Evolutionary conservation across 1,139 yeast species (phyloP).

Genomic region (Pichia cactophila): DNA sequence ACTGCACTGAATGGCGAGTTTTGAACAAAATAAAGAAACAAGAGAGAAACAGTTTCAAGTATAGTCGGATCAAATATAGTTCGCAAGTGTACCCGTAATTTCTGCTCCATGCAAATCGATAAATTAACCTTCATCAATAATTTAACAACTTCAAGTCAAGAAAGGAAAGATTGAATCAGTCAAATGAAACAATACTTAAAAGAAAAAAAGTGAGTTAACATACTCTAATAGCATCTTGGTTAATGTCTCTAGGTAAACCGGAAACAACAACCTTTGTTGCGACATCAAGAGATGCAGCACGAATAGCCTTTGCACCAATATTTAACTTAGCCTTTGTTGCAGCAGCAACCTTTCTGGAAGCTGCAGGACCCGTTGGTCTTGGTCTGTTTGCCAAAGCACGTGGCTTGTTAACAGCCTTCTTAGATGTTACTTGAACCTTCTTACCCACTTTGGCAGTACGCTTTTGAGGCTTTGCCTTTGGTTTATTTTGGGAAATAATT

Average conservation of each 20-base stretch:
- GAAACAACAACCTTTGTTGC: slow-evolving; percentile 72
- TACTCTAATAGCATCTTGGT: slow-evolving; percentile 74
- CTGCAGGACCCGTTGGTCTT: slow-evolving; percentile 13
- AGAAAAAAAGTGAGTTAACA: slow-evolving; percentile 33
- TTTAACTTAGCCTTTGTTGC: slow-evolving; percentile 5
- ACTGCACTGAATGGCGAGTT: background rate
- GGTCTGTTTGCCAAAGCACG: slow-evolving; percentile 4
- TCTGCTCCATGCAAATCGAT: background rate
- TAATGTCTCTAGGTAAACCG: slow-evolving; percentile 73
- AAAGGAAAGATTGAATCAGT: background rate
- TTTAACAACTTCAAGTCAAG: background rate
- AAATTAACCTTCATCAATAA: background rate
- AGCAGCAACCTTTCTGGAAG: slow-evolving; percentile 10
- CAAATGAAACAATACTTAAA: background rate
- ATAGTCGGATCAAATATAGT: background rate
- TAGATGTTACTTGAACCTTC: slow-evolving; percentile 22
- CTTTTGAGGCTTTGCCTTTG: slow-evolving; percentile 14
- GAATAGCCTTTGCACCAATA: background rate
- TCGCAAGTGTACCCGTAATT: background rate
- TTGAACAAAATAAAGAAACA: background rate
- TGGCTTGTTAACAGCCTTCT: slow-evolving; percentile 14
- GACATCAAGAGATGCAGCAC: slow-evolving; percentile 36
- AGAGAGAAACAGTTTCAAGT: background rate
- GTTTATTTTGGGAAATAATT: slow-evolving; percentile 57
- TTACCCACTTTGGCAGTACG: slow-evolving; percentile 31